A percentile compares a stretch with the other conserved stretches of the same genome.
These are phyloP conservation scores for Solanum gandarillasii DNA, from an alignment of 257 asterid genomes.

Conservation along the genomic window DNA sequence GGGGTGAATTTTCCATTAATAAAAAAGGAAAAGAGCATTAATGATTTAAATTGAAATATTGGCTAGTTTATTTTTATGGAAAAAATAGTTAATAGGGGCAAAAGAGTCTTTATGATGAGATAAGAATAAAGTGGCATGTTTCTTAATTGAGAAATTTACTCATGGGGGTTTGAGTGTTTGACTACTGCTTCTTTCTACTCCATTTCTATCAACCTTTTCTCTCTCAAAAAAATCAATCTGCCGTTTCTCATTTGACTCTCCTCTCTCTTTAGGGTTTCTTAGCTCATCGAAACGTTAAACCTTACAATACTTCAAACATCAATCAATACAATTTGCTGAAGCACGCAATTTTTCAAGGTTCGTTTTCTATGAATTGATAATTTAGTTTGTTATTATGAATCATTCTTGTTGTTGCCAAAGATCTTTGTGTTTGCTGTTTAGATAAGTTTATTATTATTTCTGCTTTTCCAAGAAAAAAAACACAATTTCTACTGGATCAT, in stretches of 20 bases:
- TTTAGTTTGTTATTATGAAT: background rate
- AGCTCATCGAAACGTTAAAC: background rate
- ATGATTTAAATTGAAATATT: background rate
- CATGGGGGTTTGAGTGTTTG: constrained; percentile 36
- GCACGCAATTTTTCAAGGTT: constrained; percentile 22
- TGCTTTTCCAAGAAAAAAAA: background rate
- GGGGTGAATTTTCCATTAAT: too few species aligned
- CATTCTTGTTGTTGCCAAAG: background rate
- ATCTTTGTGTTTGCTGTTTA: background rate
- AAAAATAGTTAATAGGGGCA: constrained; percentile 9
- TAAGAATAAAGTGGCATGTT: constrained; percentile 12
- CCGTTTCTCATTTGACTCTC: constrained; percentile 39
- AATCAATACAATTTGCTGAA: constrained; percentile 16
- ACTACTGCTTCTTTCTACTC: constrained; percentile 31
- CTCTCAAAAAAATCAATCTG: constrained; percentile 22
- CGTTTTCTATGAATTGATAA: background rate
- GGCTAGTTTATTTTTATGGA: background rate
- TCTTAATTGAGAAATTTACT: constrained; percentile 10
- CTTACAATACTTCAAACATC: background rate
- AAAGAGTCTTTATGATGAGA: constrained; percentile 12
- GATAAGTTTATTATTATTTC: background rate
- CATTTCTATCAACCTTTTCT: constrained; percentile 13
- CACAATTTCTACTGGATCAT: background rate
- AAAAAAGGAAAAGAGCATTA: background rate
- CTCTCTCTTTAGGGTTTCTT: constrained; percentile 32